A percentile compares a stretch with the other conserved stretches of the same genome.
phyloP scores from a whole-genome alignment of 179 eudicot genomes.

The Pouteria campechiana region DNA sequence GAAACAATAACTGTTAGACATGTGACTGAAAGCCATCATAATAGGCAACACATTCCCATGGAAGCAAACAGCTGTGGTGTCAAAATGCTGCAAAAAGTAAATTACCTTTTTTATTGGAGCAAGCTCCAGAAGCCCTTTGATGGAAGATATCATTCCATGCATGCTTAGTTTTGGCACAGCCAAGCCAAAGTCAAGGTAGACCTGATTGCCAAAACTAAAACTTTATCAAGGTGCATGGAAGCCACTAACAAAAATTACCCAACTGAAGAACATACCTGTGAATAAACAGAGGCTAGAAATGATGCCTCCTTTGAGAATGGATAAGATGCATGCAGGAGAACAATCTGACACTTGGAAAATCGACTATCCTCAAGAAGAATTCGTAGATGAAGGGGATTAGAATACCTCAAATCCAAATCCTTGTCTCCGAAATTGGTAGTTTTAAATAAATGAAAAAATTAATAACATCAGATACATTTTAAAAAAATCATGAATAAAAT shows the following conservation, averaged over 20 bases:
- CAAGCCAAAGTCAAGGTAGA: constrained; percentile 90
- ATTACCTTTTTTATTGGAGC: constrained; percentile 91
- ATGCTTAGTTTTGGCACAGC: constrained; percentile 75
- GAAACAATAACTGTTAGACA: too few species aligned
- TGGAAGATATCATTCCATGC: constrained; percentile 80
- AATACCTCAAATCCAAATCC: constrained; percentile 79
- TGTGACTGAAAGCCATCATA: too few species aligned
- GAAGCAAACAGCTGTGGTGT: too few species aligned
- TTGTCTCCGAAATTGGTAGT: constrained; percentile 81
- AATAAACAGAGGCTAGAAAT: constrained; percentile 75
- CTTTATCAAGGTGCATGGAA: constrained; percentile 1
- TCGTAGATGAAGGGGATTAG: constrained; percentile 94
- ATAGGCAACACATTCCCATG: too few species aligned
- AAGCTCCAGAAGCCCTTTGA: constrained; percentile 83
- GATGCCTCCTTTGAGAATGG: constrained; percentile 98
- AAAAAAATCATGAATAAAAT: too few species aligned
- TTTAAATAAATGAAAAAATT: constrained; percentile 4
- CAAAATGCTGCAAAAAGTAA: too few species aligned
- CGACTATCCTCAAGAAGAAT: constrained; percentile 73
- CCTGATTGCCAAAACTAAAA: constrained; percentile 20
- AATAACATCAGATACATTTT: not conserved
- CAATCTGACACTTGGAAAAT: constrained; percentile 59
- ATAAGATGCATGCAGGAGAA: constrained; percentile 90
- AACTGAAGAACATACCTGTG: constrained; percentile 39
- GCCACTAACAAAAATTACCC: not conserved